Conservation (phyloP, 441 rosid genomes). For the Aquilaria agallochum region DNA sequence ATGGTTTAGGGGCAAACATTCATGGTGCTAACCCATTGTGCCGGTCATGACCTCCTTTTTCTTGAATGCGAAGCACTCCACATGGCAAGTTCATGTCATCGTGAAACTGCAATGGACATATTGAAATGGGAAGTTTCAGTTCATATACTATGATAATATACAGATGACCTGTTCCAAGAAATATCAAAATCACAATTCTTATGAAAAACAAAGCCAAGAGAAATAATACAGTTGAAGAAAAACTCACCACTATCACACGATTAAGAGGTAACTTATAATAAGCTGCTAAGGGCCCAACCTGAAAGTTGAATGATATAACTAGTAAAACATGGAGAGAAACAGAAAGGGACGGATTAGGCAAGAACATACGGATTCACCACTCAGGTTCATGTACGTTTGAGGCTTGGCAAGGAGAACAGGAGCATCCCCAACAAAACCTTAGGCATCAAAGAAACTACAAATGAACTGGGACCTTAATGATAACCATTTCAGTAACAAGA, state of each 20-base stretch:
- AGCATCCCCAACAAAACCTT: constrained; percentile 68
- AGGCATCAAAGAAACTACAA: constrained; percentile 7
- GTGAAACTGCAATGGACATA: constrained; percentile 42
- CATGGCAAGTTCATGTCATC: constrained; percentile 85
- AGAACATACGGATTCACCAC: constrained; percentile 85
- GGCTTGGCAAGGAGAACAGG: constrained; percentile 84
- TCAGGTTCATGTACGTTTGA: constrained; percentile 94
- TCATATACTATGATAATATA: not conserved
- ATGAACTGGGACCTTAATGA: not conserved
- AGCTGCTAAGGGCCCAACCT: constrained; percentile 92
- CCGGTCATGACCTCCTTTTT: constrained; percentile 79
- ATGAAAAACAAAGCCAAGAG: not conserved
- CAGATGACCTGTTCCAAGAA: no score
- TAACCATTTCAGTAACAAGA: constrained; percentile 11
- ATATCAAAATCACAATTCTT: no score
- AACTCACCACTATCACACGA: constrained; percentile 76
- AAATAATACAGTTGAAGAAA: not conserved
- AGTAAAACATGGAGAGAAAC: no score
- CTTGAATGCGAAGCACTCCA: constrained; percentile 88
- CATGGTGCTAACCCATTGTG: constrained; percentile 63
- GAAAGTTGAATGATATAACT: not conserved
- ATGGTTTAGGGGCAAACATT: no score
- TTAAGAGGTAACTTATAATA: constrained; percentile 85
- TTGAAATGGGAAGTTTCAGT: not conserved
- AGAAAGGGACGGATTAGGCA: no score